Evolutionary conservation across 2,329 filamentous ascomycete species (phyloP).

Genomic region (Ceratocystis cubensis): DNA sequence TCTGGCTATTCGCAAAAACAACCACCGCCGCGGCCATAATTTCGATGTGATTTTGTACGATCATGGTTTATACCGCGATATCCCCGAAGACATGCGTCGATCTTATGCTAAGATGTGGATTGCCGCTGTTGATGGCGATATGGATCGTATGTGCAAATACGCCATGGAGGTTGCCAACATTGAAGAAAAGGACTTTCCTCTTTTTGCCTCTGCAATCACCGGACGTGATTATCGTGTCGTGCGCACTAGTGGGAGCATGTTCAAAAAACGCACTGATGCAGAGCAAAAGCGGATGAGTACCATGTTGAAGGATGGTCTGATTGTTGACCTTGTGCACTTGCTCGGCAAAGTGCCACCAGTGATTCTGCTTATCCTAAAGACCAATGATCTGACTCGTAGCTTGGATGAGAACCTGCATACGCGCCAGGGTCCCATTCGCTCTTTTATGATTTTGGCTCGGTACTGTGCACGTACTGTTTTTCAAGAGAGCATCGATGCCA

Average conservation of each 20-base stretch:
- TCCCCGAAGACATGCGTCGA: conserved; percentile 62
- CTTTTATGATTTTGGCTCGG: conserved; percentile 54
- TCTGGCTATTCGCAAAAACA: conserved; percentile 75
- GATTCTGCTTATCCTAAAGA: conserved; percentile 91
- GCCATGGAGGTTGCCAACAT: conserved; percentile 81
- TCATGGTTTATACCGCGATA: conserved; percentile 90
- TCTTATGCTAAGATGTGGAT: conserved; percentile 97
- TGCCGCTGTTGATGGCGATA: conserved; percentile 81
- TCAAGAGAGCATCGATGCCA: conserved; percentile 49
- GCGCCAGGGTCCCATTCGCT: conserved; percentile 49
- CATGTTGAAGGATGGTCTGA: conserved; percentile 73
- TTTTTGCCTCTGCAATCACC: conserved; percentile 94
- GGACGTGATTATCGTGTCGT: conserved; percentile 72
- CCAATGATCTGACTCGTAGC: conserved; percentile 87
- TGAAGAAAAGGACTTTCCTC: conserved; percentile 76
- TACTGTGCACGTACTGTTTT: conserved; percentile 57
- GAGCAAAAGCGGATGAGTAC: conserved; percentile 82
- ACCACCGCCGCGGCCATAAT: conserved; percentile 48
- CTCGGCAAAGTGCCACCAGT: conserved; percentile 81
- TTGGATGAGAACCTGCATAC: conserved; percentile 85
- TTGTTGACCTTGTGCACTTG: conserved; percentile 77
- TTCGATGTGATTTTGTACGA: conserved; percentile 96
- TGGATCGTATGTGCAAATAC: conserved; percentile 74
- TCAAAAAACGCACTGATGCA: conserved; percentile 48
- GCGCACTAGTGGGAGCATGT: conserved; percentile 44